Evolutionary conservation across 352 stramenopile genomes (phyloP).

Genomic region (Globisporangium alternatum): DNA sequence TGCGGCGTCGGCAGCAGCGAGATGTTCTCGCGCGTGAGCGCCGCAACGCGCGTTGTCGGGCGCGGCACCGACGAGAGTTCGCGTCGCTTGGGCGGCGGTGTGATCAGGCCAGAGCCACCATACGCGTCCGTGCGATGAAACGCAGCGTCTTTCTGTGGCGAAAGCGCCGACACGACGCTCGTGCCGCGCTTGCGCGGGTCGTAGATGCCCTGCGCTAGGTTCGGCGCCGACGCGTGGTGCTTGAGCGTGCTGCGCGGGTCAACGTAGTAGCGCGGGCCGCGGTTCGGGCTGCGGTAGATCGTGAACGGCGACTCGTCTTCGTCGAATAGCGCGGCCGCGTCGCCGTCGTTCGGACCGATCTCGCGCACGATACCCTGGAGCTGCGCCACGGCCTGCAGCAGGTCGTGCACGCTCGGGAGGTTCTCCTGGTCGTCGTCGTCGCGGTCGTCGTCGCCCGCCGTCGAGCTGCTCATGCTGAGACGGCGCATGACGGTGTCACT

Average conservation of each 20-base stretch:
- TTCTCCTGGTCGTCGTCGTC: slow-evolving; percentile 24
- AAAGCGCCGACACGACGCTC: slow-evolving; percentile 14
- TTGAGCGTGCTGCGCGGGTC: slow-evolving; percentile 12
- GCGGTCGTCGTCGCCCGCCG: slow-evolving; percentile 20
- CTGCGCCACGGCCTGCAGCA: slow-evolving; percentile 46
- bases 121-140: slow-evolving; percentile 10
- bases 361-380: slow-evolving; percentile 49
- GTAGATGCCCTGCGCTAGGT: slow-evolving; percentile 18
- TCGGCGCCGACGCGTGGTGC: slow-evolving; percentile 9
- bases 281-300: slow-evolving; percentile 24
- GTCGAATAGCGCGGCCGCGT: slow-evolving; percentile 14
- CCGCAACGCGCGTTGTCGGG: slow-evolving; percentile 48
- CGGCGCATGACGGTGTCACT: background rate
- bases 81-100: slow-evolving; percentile 23
- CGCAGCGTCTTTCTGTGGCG: slow-evolving; percentile 11
- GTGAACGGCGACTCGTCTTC: slow-evolving; percentile 28
- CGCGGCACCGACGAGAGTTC: slow-evolving; percentile 28
- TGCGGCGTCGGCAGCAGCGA: slow-evolving; percentile 57
- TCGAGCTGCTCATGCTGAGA: slow-evolving; percentile 7
- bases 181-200: slow-evolving; percentile 15
- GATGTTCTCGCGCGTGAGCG: slow-evolving; percentile 78
- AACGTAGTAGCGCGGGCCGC: slow-evolving; percentile 18
- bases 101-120: slow-evolving; percentile 29
- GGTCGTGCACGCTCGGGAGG: slow-evolving; percentile 49
- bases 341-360: slow-evolving; percentile 23